These are phyloP conservation scores for Tricholoma furcatifolium DNA, from an alignment of 768 basidiomycete genomes.

Conservation along the genomic window DNA sequence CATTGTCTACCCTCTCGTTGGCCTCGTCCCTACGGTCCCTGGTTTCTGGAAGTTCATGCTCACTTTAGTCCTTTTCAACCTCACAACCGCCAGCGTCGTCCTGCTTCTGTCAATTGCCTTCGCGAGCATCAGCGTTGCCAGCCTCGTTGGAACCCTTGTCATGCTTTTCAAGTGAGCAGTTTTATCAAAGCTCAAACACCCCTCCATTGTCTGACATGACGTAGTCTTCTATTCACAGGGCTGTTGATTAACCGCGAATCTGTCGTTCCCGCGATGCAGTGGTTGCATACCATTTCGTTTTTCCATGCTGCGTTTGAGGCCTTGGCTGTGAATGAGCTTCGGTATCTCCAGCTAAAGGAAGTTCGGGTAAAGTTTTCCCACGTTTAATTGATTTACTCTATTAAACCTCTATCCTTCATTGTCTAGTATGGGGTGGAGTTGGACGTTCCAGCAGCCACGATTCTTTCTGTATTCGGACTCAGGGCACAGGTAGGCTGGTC, in stretches of 20 bases:
- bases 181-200: conserved; percentile 12
- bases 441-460: conserved; percentile 94
- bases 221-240: conserved; percentile 91
- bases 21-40: conserved; percentile 86
- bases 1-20: conserved; percentile 93
- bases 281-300: conserved; percentile 92
- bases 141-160: conserved; percentile 88
- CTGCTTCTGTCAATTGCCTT: conserved; percentile 89
- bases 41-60: conserved; percentile 99
- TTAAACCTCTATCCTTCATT: not conserved
- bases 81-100: conserved; percentile 92
- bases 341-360: conserved; percentile 92
- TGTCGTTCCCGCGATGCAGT: conserved; percentile 67
- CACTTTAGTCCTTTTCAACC: conserved; percentile 92
- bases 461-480: conserved; percentile 92
- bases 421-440: conserved; percentile 91
- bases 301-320: conserved; percentile 99
- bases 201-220: conserved; percentile 1
- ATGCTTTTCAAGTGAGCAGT: conserved; percentile 94
- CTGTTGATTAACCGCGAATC: conserved; percentile 92
- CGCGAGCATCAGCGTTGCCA: conserved; percentile 84
- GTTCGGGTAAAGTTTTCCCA: conserved; percentile 61
- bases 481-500: conserved; percentile 62
- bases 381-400: not conserved
- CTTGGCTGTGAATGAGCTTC: conserved; percentile 94